Base-by-base conservation (phyloP, 2,329 filamentous ascomycete species). In the Ophiosphaerella korrae region DNA sequence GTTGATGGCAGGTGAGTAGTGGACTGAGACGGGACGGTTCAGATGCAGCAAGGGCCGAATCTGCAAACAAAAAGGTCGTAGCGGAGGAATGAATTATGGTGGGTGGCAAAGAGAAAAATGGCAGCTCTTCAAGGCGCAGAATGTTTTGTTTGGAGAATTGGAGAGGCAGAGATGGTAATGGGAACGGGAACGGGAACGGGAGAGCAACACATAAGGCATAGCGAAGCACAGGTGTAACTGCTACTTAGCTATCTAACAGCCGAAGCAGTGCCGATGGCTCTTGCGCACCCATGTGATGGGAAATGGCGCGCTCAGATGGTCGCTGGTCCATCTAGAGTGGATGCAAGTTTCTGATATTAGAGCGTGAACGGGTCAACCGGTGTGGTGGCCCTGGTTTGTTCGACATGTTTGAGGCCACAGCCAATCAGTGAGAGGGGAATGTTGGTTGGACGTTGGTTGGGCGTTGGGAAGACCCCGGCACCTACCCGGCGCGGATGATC, bases 101-200 rank as follows among this genome's bases (percentile, higher is more conserved):
- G 44, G 40, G 44, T 43, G 43, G 23, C 14, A 26, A 33, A 50
- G 35, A 14, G 23, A 31, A 16, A 43, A 47, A 29, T n/a, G 40
- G 58, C 53, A 54, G 60, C 59, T 57, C 55, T 32, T 63, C 56
- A 62, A 62, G 52, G 58, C 56, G 60, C 58, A 35, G 11, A 29
- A 2, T 32, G 36, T 42, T 37, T 37, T 24, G 39, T 48, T 43
- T 43, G 40, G 24, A 24, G 23, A 43, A 23, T 33, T n/a, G 33
- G 21, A 39, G 42, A 33, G 23, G n/a, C 5, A 46, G 23, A 46
- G n/a, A n/a, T 32, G 35, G 14, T 24, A 14, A 35, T 29, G 33
- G 21, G 34, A 44, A 33, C 16, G 18, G 18, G 18, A 18, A 26
- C 8, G 24, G 21, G 33, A 45, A 38, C 9, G 16, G 26, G 26